phyloP scores from a whole-genome alignment of 139 green algal species.

The Dunaliella primolecta region DNA sequence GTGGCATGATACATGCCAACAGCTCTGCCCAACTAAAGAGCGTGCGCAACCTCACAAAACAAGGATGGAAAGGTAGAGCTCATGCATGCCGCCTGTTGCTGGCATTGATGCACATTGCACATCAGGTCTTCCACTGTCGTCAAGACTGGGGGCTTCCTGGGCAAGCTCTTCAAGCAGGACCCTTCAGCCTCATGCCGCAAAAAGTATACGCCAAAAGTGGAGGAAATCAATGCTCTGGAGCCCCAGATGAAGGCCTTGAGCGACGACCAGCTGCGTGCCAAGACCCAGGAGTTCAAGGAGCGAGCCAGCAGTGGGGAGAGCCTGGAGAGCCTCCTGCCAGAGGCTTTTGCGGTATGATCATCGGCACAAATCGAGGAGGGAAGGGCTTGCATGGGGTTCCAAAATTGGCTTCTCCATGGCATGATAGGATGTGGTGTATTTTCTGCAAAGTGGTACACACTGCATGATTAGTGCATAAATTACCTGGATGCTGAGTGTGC shows the following conservation, averaged over 20 bases:
- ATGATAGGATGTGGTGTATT: neutral
- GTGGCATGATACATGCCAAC: too few relatives aligned
- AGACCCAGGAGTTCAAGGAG: conserved; percentile 78
- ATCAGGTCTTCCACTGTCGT: conserved; percentile 28
- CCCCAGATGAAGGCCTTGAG: conserved; percentile 63
- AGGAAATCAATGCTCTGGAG: conserved; percentile 87
- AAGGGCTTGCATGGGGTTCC: neutral
- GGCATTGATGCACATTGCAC: too few relatives aligned
- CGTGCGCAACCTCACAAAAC: neutral
- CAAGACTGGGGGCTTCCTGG: conserved; percentile 19
- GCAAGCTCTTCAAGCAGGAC: conserved; percentile 56
- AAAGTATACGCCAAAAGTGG: conserved; percentile 69
- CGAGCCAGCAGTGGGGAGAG: conserved; percentile 56
- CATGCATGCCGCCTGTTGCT: too few relatives aligned
- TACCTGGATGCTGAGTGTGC: too few relatives aligned
- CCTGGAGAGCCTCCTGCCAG: conserved; percentile 83
- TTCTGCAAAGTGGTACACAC: neutral
- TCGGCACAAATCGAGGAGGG: too few relatives aligned
- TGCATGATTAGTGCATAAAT: neutral
- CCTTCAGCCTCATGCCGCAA: conserved; percentile 54
- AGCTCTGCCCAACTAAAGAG: too few relatives aligned
- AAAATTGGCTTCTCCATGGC: neutral
- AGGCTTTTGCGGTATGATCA: conserved; percentile 85
- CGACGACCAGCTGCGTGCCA: conserved; percentile 78
- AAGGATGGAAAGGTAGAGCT: neutral